Base-by-base conservation (phyloP, 495 filamentous ascomycete species). In the Xylaria telfairii region DNA sequence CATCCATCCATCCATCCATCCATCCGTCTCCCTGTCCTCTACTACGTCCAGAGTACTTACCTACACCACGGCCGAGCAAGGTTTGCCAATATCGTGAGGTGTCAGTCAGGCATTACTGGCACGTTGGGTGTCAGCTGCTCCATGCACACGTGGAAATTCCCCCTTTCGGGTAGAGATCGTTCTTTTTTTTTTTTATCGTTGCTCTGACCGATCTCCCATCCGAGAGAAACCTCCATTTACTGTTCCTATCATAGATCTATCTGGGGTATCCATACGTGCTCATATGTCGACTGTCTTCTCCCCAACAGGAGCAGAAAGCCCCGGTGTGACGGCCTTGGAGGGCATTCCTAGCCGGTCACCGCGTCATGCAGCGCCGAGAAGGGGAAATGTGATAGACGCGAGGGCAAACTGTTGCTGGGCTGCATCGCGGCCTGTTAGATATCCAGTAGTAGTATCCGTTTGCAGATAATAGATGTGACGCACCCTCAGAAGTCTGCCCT, bases 71-170 rank as follows among this genome's bases (percentile, higher is more conserved):
- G 19, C 30, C 56, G 19, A 59, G 6, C 56, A 59, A 59, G 30
- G 26, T 30, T 10, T 56, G 28, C 53, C 28, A n/a, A 19, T 57
- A 34, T 37, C 56, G 17, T 21, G 56, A 59, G 30, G n/a, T 13
- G 37, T 59, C 28, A 37, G 56, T 37, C 32, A 59, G 32, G 56
- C 56, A 59, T 37, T 37, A 59, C n/a, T n/a, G n/a, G n/a, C n/a
- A n/a, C 56, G 56, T 42, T 62, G 21, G 59, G n/a, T 62, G 59
- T 62, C 59, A 39, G 59, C 59, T 39, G 59, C 37, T 60, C 30
- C 28, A 61, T 42, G 37, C 21, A 61, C 34, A 62, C 59, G n/a
- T 42, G 30, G 54, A n/a, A 57, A 62, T 62, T 62, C 59, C 59
- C 59, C 21, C 28, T 24, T 62, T 62, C 28, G 59, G 59, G 34